Evolutionary conservation across 2,329 filamentous ascomycete species (phyloP).

Genomic region (Dothideomycetes sp.): DNA sequence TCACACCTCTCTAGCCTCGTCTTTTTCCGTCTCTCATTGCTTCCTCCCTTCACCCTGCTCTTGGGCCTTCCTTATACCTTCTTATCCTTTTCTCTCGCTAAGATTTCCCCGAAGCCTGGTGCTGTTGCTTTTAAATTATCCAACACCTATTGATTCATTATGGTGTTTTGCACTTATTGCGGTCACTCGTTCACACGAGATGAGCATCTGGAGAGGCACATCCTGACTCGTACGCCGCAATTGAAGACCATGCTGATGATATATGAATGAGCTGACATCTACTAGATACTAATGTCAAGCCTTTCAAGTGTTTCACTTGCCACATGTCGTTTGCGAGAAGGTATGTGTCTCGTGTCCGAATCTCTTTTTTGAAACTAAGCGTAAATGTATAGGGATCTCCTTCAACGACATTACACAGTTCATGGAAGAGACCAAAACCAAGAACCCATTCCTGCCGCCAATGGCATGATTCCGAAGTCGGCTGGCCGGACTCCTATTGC

Average conservation of each 20-base stretch:
- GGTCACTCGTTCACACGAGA: constrained; percentile 42
- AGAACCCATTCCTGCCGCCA: constrained; percentile 34
- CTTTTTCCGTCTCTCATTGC: constrained; percentile 4
- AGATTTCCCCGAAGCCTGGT: background rate
- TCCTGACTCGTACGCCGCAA: constrained; percentile 35
- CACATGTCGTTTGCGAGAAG: constrained; percentile 44
- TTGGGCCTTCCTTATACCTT: background rate
- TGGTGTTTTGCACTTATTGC: constrained; percentile 45
- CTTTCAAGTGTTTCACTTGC: constrained; percentile 43
- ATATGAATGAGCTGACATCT: constrained; percentile 6
- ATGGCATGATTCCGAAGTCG: constrained; percentile 41
- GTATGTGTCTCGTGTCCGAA: constrained; percentile 24
- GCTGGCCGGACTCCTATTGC: constrained; percentile 41
- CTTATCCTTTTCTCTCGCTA: constrained; percentile 1
- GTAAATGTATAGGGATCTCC: constrained; percentile 31
- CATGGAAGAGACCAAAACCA: constrained; percentile 40
- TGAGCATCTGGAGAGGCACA: constrained; percentile 41
- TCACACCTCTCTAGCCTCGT: constrained; percentile 6
- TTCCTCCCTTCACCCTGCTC: no score
- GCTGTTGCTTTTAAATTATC: constrained; percentile 1
- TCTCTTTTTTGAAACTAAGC: constrained; percentile 5
- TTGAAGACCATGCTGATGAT: background rate
- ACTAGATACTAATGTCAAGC: constrained; percentile 43
- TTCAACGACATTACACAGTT: constrained; percentile 41
- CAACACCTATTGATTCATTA: constrained; percentile 13